Base-by-base conservation (phyloP, 305 asterid genomes). In the Fraxinus albicans region DNA sequence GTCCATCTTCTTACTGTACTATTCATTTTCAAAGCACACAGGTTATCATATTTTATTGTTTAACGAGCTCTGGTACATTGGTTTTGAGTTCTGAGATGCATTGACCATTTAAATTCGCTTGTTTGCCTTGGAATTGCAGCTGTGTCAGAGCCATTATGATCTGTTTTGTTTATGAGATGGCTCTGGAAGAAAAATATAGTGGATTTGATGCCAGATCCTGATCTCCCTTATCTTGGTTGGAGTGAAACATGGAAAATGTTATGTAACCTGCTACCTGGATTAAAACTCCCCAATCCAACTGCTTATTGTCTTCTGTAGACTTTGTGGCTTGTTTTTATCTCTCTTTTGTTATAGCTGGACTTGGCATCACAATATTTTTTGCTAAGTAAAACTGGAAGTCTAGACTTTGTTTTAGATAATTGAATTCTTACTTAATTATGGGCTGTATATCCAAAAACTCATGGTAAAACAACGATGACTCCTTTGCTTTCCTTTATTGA, bases 71-170 rank as follows among this genome's bases (percentile, higher is more conserved):
- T 10, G 27, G 3, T 67, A 9, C 13, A 67, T 25, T 3, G 19
- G 2, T 10, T 69, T 69, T 69, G n/a, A 44, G 58, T 60, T 75
- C 53, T 40, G 38, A 73, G 36, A 40, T 79, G 76, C 60, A 36
- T 21, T 83, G 73, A 8, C 74, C 79, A 35, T 27, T 72, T 78
- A 34, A n/a, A 55, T 83, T 53, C 31, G 63, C 73, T 9, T 65
- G n/a, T 6, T 1, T 55, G 65, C 65, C 65, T 63, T 25, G 73
- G 31, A 72, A 72, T 72, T 70, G 73, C 27, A 35, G 34, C 27
- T 70, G 34, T 70, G 29, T 19, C 1, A 69, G 29, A 65, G 50
- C 79, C 74, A 23, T 70, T 35, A 35, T 77, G 29, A 31, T 79
- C 74, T 77, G 75, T 17, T 12, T n/a, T 83, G 4, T 35, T 31